A percentile compares a stretch with the other conserved stretches of the same genome.
phyloP scores from a whole-genome alignment of 2,329 filamentous ascomycete genomes.

The Clonostachys solani region DNA sequence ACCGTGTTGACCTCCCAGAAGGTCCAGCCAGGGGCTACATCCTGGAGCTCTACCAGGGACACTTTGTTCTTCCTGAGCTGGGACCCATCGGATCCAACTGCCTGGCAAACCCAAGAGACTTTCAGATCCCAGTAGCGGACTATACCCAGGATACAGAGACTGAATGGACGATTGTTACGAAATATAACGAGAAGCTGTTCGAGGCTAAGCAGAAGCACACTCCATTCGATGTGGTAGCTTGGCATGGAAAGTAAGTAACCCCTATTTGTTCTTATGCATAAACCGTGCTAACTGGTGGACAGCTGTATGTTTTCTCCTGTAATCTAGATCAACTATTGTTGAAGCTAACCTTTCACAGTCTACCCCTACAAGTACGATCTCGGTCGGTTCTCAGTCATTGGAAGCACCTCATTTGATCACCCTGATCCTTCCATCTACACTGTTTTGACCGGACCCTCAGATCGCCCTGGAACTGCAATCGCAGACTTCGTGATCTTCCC shows the following conservation, averaged over 20 bases:
- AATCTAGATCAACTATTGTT: background rate
- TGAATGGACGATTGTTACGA: slow-evolving; percentile 40
- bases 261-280: background rate
- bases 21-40: slow-evolving; percentile 68
- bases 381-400: slow-evolving; percentile 70
- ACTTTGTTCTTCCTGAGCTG: slow-evolving; percentile 68
- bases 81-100: slow-evolving; percentile 71
- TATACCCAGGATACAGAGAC: background rate
- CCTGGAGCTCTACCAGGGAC: slow-evolving; percentile 68
- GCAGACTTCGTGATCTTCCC: slow-evolving; percentile 74
- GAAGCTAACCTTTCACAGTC: slow-evolving; percentile 20
- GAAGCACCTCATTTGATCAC: slow-evolving; percentile 70
- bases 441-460: slow-evolving; percentile 59
- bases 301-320: background rate
- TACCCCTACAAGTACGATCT: slow-evolving; percentile 82
- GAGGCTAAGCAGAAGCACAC: slow-evolving; percentile 61
- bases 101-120: slow-evolving; percentile 72
- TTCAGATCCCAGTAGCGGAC: slow-evolving; percentile 66
- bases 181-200: slow-evolving; percentile 65
- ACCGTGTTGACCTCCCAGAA: slow-evolving; percentile 52
- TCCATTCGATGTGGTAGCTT: slow-evolving; percentile 76
- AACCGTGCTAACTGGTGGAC: background rate
- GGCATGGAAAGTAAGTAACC: slow-evolving; percentile 66
- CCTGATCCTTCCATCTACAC: slow-evolving; percentile 78
- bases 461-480: slow-evolving; percentile 57